Base-by-base conservation (phyloP, 2,329 filamentous ascomycete species). In the Cercospora nicotianae region DNA sequence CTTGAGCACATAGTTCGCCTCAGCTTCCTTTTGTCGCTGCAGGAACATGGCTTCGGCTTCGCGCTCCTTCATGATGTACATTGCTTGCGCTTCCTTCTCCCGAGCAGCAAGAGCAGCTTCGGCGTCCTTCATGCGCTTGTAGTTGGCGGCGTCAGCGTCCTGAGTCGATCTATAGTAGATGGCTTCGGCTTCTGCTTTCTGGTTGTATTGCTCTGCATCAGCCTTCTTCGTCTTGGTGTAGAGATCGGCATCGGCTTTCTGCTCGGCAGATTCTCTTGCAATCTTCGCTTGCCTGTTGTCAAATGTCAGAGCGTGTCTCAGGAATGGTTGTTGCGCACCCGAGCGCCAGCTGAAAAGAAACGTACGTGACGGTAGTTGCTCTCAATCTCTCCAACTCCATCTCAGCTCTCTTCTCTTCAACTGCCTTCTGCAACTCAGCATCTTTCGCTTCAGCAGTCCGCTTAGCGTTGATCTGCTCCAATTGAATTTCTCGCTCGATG, bases 301-400 rank as follows among this genome's bases (percentile, higher is more conserved):
- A 12, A 16, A 16, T 28, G 48, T 53, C 48, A 53, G 20, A 28
- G 23, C 3, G 20, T 26, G 5, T 53, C 48, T 3, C 18, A 13
- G 18, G 10, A 5, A 23, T 23, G 10, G 20, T 23, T 2, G 3
- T 26, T 13, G 45, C 45, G 48, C 18, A 3, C 12, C 9, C 6
- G 48, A 53, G 6, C 23, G 13, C 23, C 48, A 53, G 20, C 23
- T 13, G 12, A 1, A 28, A 53, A 5, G 23, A 6, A n/a, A 53
- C 48, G 6, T 53, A 53, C 66, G 92, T 91, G 73, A 96, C 91
- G 70, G 92, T 91, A 3, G 83, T 87, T 8, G 92, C 93, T 72
- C 92, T 86, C 36, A 93, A 87, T 66, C 91, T 87, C 79, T 96
- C 93, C 67, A 95, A 84, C 81, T 95, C 91, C 72, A 92, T 93